Percentiles rank a stretch among this genome's conserved stretches.
These are phyloP conservation scores for Hypoxylon perforatum DNA, from an alignment of 495 filamentous ascomycete genomes.

Conservation along the genomic window DNA sequence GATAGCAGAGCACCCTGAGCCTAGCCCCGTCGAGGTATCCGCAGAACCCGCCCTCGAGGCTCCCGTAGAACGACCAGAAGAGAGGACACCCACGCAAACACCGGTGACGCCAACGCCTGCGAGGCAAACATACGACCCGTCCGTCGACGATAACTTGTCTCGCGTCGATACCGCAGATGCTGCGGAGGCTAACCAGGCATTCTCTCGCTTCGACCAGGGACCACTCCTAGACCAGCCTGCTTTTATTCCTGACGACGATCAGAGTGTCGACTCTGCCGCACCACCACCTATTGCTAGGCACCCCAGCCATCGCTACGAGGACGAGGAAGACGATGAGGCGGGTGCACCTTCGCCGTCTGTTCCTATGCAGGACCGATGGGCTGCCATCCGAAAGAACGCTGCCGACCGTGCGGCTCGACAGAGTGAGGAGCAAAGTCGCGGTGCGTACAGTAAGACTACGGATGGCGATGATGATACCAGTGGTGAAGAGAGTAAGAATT, in stretches of 20 bases:
- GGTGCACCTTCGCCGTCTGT: constrained; percentile 44
- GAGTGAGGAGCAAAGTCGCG: constrained; percentile 69
- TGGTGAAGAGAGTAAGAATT: constrained; percentile 90
- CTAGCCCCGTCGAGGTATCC: constrained; percentile 43
- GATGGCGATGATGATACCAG: constrained; percentile 84
- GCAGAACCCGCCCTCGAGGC: constrained; percentile 38
- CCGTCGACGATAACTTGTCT: constrained; percentile 66
- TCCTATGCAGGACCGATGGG: constrained; percentile 81
- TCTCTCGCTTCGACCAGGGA: constrained; percentile 89
- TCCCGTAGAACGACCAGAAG: constrained; percentile 46
- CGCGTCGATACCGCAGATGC: constrained; percentile 74
- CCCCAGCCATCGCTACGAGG: constrained; percentile 27
- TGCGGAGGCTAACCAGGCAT: constrained; percentile 73
- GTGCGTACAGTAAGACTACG: constrained; percentile 63
- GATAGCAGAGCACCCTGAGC: constrained; percentile 32
- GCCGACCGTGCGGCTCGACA: constrained; percentile 76
- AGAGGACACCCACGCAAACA: constrained; percentile 47
- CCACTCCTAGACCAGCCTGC: constrained; percentile 88
- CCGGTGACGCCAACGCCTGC: constrained; percentile 31
- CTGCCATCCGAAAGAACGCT: constrained; percentile 93
- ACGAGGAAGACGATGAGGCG: constrained; percentile 37
- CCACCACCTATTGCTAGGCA: constrained; percentile 57
- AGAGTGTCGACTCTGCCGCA: constrained; percentile 56
- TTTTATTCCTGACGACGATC: constrained; percentile 77
- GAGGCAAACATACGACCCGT: constrained; percentile 59